These are phyloP conservation scores for maize (Zea mays) DNA, from an alignment of 176 grass and related monocot species.

Conservation along the genomic window Zm-B73-REFERENCE-NAM-5.0 NC_050097.1:16972001-16972500, in stretches of 20 bases:
- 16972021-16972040: constrained; percentile 58
- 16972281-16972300: constrained; percentile 58
- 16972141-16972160: neutral
- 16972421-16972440: constrained; percentile 68
- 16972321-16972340: constrained; percentile 58
- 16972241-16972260: constrained; percentile 45
- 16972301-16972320: constrained; percentile 65
- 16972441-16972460: constrained; percentile 68
- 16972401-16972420: constrained; percentile 52
- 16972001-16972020: constrained; percentile 62
- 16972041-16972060: constrained; percentile 7
- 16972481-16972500: constrained; percentile 42
- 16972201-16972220: constrained; percentile 57
- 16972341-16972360: constrained; percentile 69
- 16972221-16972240: constrained; percentile 58
- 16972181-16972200: constrained; percentile 57
- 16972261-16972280: constrained; percentile 75
- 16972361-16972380: constrained; percentile 54
- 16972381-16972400: constrained; percentile 60
- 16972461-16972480: constrained; percentile 47
- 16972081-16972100: neutral
- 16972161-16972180: neutral
- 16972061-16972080: neutral
- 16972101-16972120: neutral
- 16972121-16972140: neutral